These are phyloP conservation scores for Naegleria gruberi DNA, from an alignment of 208 protist genomes.

Conservation along the genomic window DNA sequence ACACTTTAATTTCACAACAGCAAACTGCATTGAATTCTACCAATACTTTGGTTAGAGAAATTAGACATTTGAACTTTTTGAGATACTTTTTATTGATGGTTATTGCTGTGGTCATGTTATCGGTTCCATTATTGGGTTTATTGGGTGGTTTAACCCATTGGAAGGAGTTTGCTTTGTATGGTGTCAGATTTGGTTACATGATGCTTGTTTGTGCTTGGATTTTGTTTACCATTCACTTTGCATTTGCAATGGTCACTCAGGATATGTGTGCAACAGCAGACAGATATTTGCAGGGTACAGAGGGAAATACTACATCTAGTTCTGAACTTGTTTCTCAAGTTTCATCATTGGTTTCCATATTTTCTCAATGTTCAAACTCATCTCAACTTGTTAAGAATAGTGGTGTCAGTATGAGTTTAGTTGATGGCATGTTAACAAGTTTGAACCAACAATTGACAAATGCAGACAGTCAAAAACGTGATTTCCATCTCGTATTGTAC, in stretches of 20 bases:
- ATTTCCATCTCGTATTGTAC: background rate
- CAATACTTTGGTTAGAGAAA: background rate
- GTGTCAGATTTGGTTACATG: background rate
- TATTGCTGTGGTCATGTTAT: background rate
- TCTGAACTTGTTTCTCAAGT: background rate
- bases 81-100: background rate
- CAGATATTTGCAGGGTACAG: background rate
- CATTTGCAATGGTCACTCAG: background rate
- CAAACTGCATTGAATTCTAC: background rate
- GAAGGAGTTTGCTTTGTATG: background rate
- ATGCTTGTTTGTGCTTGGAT: background rate
- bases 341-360: background rate
- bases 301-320: background rate
- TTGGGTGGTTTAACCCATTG: background rate
- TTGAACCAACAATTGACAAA: background rate
- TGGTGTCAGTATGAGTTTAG: background rate
- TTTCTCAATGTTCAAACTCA: background rate
- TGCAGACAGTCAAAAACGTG: background rate
- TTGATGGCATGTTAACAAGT: background rate
- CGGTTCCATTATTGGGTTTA: background rate
- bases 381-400: background rate
- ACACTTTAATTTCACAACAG: background rate
- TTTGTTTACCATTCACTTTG: background rate
- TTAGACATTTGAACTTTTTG: background rate
- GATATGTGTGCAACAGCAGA: background rate